Evolutionary conservation across 768 basidiomycete genomes (phyloP).

Genomic region (Psilocybe subaeruginosa): DNA sequence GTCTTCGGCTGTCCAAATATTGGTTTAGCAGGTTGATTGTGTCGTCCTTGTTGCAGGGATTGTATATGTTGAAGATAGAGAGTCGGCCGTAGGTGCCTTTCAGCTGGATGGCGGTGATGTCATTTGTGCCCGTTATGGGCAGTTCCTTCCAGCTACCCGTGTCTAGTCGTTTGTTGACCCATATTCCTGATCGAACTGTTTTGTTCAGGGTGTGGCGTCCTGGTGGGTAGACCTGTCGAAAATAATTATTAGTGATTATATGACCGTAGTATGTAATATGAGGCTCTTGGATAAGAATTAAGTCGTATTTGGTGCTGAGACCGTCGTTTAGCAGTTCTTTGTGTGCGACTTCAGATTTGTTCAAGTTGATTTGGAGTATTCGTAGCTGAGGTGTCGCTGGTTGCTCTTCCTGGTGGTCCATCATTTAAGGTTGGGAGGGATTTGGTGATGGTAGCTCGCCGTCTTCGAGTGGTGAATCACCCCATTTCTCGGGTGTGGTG

Average conservation of each 20-base stretch:
- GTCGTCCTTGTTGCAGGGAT: background rate
- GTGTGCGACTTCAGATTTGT: slow-evolving; percentile 13
- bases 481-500: too few species aligned
- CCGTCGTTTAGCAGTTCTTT: slow-evolving; percentile 10
- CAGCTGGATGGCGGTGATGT: slow-evolving; percentile 30
- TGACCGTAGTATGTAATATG: background rate
- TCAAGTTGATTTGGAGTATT: slow-evolving; percentile 12
- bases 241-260: background rate
- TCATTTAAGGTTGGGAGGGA: too few species aligned
- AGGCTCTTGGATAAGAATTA: slow-evolving; percentile 18
- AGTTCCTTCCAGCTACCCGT: slow-evolving; percentile 22
- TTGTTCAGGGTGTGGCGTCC: background rate
- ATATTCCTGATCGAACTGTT: background rate
- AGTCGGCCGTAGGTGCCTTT: slow-evolving; percentile 12
- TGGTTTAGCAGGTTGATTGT: background rate
- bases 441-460: too few species aligned
- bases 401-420: too few species aligned
- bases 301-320: background rate
- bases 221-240: background rate
- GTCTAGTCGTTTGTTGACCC: slow-evolving; percentile 4
- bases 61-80: slow-evolving; percentile 43
- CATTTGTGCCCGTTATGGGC: slow-evolving; percentile 17
- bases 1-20: background rate
- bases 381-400: too few species aligned
- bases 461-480: too few species aligned